phyloP scores from a whole-genome alignment of 1,284 basidiomycete species.

The Ganoderma boninense region DNA sequence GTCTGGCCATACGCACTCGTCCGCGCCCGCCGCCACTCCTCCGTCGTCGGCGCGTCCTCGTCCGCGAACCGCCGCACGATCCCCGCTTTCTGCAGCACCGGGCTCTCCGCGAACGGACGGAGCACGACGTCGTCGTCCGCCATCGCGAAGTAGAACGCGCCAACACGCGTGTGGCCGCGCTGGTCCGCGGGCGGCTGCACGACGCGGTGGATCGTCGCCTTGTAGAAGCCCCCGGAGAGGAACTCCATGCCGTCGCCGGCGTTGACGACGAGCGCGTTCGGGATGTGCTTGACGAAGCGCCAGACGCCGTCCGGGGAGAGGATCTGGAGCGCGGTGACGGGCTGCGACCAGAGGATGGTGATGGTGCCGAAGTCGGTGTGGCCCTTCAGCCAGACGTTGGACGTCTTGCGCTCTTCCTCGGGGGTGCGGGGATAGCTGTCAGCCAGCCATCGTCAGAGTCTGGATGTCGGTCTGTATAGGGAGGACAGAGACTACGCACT shows the following conservation, averaged over 20 bases:
- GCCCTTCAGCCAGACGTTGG: constrained; percentile 51
- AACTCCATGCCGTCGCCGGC: constrained; percentile 53
- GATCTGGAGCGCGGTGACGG: constrained; percentile 62
- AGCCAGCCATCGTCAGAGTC: background rate
- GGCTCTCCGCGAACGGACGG: constrained; percentile 39
- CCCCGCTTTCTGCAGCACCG: constrained; percentile 42
- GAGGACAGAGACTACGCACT: constrained; percentile 42
- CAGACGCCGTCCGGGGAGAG: constrained; percentile 49
- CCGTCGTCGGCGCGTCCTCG: constrained; percentile 46
- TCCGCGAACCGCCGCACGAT: constrained; percentile 41
- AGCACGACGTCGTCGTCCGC: constrained; percentile 43
- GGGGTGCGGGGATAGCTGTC: constrained; percentile 52
- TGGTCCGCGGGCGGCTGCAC: constrained; percentile 59
- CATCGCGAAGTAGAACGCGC: constrained; percentile 53
- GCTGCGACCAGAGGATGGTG: constrained; percentile 68
- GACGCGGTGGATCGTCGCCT: constrained; percentile 53
- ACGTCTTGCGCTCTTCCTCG: constrained; percentile 63
- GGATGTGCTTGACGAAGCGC: constrained; percentile 67
- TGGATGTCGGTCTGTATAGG: background rate
- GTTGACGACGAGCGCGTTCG: constrained; percentile 64
- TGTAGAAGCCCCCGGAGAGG: constrained; percentile 53
- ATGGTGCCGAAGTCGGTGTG: constrained; percentile 73
- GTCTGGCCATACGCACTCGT: constrained; percentile 48
- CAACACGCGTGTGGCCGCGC: constrained; percentile 49
- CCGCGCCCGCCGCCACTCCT: constrained; percentile 50